Percentiles rank a stretch among this genome's conserved stretches.
phyloP scores from a whole-genome alignment of 176 grass and related monocot species.

The Elymus sibiricus region DNA sequence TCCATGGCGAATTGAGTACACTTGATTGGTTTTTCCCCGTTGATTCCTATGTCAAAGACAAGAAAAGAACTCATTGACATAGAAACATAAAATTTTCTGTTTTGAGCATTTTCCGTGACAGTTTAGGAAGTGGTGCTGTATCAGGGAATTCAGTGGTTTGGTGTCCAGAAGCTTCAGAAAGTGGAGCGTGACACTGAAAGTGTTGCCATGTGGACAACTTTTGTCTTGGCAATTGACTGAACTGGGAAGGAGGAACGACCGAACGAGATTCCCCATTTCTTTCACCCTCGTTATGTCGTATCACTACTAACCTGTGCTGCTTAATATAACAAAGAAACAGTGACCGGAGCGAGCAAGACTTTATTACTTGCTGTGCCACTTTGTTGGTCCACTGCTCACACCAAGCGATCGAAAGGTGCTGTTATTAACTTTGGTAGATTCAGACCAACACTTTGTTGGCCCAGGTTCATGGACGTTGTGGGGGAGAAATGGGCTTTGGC shows the following conservation, averaged over 20 bases:
- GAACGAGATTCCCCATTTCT: background rate
- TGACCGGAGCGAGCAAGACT: background rate
- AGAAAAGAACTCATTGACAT: background rate
- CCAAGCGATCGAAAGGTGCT: background rate
- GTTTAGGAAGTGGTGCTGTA: background rate
- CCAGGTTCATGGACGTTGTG: too few relatives aligned
- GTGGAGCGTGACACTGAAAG: background rate
- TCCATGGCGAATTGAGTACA: background rate
- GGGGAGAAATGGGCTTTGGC: too few relatives aligned
- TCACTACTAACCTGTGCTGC: background rate
- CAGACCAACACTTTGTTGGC: background rate
- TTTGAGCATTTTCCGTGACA: background rate
- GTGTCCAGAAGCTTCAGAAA: background rate
- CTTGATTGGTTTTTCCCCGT: background rate
- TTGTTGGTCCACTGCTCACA: background rate
- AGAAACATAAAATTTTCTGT: too few relatives aligned
- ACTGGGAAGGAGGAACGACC: background rate
- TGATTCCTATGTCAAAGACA: background rate
- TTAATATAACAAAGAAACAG: background rate
- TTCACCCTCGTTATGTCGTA: background rate
- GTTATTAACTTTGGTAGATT: background rate
- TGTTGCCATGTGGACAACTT: background rate
- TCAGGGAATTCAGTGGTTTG: background rate
- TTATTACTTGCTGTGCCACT: constrained; percentile 8
- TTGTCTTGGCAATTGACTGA: background rate